Evolutionary conservation across 2,329 filamentous ascomycete genomes (phyloP).

Genomic region (Colletotrichum sp.): DNA sequence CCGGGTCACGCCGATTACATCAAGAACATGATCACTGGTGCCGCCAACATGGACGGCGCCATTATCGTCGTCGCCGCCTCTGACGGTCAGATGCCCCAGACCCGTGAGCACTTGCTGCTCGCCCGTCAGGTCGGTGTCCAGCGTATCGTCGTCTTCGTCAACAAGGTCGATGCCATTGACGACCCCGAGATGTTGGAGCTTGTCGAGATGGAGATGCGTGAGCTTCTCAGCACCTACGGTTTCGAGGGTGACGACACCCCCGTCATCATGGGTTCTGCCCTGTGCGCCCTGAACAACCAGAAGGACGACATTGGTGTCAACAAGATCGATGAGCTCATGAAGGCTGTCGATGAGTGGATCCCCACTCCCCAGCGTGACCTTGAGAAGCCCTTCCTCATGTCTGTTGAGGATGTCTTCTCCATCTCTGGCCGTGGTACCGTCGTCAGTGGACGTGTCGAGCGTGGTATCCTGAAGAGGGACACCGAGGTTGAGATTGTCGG

Average conservation of each 20-base stretch:
- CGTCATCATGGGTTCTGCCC: conserved; percentile 94
- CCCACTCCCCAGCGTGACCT: conserved; percentile 92
- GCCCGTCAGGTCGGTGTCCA: conserved; percentile 98
- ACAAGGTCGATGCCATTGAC: conserved; percentile 98
- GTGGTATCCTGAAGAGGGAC: conserved; percentile 92
- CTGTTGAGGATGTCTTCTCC: conserved; percentile 91
- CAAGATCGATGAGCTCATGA: conserved; percentile 91
- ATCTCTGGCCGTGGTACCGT: conserved; percentile 95
- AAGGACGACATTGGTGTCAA: conserved; percentile 83
- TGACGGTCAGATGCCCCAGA: conserved; percentile 99
- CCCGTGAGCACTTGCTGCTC: conserved; percentile 95
- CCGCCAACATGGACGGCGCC: conserved; percentile 98
- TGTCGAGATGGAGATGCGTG: conserved; percentile 99
- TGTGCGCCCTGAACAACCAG: conserved; percentile 90
- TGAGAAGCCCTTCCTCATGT: conserved; percentile 99
- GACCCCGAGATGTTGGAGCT: conserved; percentile 99
- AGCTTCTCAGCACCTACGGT: conserved; percentile 88
- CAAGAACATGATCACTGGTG: conserved; percentile 99
- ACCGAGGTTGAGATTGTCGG: conserved; percentile 93
- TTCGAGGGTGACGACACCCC: conserved; percentile 99
- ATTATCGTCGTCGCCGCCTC: conserved; percentile 98
- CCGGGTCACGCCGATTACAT: conserved; percentile 99
- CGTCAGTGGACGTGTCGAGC: conserved; percentile 95
- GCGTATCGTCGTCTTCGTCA: conserved; percentile 98
- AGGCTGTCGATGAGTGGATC: conserved; percentile 93